These are phyloP conservation scores for Paxillus involutus DNA, from an alignment of 768 basidiomycete genomes.

Conservation along the genomic window DNA sequence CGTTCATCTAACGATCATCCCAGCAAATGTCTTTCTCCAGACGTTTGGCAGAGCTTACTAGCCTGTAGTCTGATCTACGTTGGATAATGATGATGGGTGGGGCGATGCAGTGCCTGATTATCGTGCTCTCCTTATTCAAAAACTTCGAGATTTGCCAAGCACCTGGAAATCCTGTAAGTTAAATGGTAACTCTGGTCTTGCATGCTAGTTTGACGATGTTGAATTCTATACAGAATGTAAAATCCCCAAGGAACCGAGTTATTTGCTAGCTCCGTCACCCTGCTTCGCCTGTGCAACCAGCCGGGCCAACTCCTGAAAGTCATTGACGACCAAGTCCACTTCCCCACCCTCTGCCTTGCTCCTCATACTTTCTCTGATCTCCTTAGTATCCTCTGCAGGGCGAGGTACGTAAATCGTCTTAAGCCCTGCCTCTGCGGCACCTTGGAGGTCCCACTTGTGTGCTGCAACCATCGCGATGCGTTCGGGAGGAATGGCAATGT, in stretches of 20 bases:
- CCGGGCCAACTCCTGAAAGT: conserved; percentile 49
- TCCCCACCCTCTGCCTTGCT: conserved; percentile 54
- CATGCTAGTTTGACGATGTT: neutral
- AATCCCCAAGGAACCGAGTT: neutral
- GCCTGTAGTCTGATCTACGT: too few species aligned
- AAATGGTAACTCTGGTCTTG: neutral
- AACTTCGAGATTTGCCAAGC: too few species aligned
- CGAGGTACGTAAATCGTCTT: conserved; percentile 60
- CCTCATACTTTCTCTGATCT: conserved; percentile 32
- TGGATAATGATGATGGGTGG: too few species aligned
- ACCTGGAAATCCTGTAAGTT: too few species aligned
- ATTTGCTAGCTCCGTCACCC: neutral
- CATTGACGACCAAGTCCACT: conserved; percentile 55
- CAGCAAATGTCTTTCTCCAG: too few species aligned
- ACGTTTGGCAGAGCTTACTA: too few species aligned
- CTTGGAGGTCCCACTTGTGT: conserved; percentile 57
- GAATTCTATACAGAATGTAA: neutral
- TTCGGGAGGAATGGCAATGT: conserved; percentile 44
- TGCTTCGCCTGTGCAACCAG: conserved; percentile 17
- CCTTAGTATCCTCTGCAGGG: conserved; percentile 40
- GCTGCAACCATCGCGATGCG: conserved; percentile 66
- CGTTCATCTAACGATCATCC: too few species aligned
- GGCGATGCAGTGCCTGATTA: too few species aligned
- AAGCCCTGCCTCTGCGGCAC: conserved; percentile 52
- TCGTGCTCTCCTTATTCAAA: too few species aligned